phyloP scores from a whole-genome alignment of 2,329 filamentous ascomycete genomes.

The Nectriaceae sp. region DNA sequence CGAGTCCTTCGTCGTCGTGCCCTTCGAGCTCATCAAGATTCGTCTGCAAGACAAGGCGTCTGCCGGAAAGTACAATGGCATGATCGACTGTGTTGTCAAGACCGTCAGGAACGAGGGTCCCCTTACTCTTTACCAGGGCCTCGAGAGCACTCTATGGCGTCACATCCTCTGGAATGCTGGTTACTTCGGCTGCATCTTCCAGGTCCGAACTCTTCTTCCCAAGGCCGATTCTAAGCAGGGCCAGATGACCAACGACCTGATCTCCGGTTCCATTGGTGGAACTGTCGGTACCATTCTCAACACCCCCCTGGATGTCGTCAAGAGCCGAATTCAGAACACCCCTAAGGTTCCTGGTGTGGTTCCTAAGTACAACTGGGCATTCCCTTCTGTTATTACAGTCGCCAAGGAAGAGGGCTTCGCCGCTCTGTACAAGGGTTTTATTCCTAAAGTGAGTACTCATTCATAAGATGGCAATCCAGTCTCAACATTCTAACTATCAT shows the following conservation, averaged over 20 bases:
- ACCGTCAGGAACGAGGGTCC: conserved; percentile 82
- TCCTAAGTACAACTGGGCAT: conserved; percentile 99
- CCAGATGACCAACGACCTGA: conserved; percentile 83
- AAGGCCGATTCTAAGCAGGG: conserved; percentile 76
- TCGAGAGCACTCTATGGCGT: conserved; percentile 96
- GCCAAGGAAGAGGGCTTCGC: conserved; percentile 90
- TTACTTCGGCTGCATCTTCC: conserved; percentile 98
- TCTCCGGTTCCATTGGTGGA: conserved; percentile 85
- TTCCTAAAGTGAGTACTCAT: conserved; percentile 82
- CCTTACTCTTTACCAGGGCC: conserved; percentile 91
- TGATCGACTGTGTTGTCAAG: conserved; percentile 78
- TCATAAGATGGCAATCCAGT: too few relatives aligned
- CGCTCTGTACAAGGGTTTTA: conserved; percentile 96
- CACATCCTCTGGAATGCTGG: conserved; percentile 89
- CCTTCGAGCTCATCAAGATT: conserved; percentile 98
- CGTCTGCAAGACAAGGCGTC: conserved; percentile 94
- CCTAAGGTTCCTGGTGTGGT: conserved; percentile 76
- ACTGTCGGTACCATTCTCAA: conserved; percentile 89
- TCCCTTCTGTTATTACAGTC: conserved; percentile 81
- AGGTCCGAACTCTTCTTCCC: conserved; percentile 84
- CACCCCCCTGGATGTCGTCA: conserved; percentile 96
- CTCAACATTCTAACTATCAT: background rate
- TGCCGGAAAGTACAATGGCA: conserved; percentile 82
- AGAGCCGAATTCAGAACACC: conserved; percentile 96
- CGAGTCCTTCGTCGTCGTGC: conserved; percentile 94